These are phyloP conservation scores for Cercospora beticola DNA, from an alignment of 2,329 filamentous ascomycete species.

Conservation along the genomic window DNA sequence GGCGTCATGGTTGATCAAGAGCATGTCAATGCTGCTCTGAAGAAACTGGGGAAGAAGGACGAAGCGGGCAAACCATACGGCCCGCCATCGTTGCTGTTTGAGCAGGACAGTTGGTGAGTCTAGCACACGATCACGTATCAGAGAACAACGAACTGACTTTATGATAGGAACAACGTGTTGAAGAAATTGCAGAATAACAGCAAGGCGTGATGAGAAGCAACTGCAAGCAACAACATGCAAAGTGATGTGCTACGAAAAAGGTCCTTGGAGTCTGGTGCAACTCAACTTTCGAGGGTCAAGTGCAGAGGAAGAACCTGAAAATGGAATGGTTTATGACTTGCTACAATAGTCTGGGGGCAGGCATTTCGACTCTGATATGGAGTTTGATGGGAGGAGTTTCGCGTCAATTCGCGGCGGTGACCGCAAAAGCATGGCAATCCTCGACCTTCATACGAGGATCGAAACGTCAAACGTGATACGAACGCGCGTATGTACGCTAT, in stretches of 20 bases:
- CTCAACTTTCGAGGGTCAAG: background rate
- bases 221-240: background rate
- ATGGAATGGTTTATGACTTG: constrained; percentile 11
- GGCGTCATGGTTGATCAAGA: constrained; percentile 86
- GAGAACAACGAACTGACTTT: background rate
- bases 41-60: constrained; percentile 43
- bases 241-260: background rate
- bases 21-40: constrained; percentile 70
- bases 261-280: background rate
- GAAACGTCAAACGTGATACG: background rate
- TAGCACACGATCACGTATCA: background rate
- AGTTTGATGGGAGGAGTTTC: background rate
- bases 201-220: constrained; percentile 1
- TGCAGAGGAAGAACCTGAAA: background rate
- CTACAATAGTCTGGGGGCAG: constrained; percentile 9
- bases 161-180: constrained; percentile 19
- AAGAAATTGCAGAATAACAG: constrained; percentile 19
- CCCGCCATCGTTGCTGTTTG: constrained; percentile 18
- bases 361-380: background rate
- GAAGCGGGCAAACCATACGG: constrained; percentile 15
- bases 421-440: background rate
- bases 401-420: background rate
- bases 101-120: constrained; percentile 23
- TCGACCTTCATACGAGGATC: background rate
- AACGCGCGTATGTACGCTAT: background rate